Evolutionary conservation across 805 yeast species (phyloP).

Genomic region (Kazachstania martiniae): DNA sequence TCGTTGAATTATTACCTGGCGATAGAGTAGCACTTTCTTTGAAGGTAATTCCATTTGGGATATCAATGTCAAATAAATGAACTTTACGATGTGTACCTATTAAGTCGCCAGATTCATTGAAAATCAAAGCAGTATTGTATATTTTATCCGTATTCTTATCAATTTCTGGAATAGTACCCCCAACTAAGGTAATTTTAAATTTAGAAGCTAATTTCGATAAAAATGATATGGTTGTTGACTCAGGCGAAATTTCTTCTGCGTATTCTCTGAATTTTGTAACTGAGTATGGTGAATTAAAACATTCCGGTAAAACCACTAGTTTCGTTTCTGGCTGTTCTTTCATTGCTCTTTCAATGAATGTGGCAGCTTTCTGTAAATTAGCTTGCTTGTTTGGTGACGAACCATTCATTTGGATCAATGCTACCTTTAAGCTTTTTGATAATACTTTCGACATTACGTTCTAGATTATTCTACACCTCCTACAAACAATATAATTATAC

Average conservation of each 20-base stretch:
- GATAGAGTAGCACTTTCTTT: slow-evolving; percentile 67
- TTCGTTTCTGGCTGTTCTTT: slow-evolving; percentile 48
- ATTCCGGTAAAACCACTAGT: slow-evolving; percentile 82
- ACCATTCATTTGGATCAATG: slow-evolving; percentile 78
- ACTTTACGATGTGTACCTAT: slow-evolving; percentile 86
- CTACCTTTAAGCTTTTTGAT: slow-evolving; percentile 55
- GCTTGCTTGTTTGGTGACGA: slow-evolving; percentile 56
- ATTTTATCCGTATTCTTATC: slow-evolving; percentile 43
- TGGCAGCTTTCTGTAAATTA: slow-evolving; percentile 60
- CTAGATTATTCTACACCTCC: background rate
- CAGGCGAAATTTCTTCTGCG: slow-evolving; percentile 76
- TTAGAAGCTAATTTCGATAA: slow-evolving; percentile 58
- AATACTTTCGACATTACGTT: slow-evolving; percentile 8
- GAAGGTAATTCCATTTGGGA: slow-evolving; percentile 84
- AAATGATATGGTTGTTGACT: slow-evolving; percentile 39
- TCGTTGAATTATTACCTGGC: slow-evolving; percentile 77
- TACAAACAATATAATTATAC: too few relatives aligned
- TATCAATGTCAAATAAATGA: slow-evolving; percentile 85
- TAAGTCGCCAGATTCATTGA: slow-evolving; percentile 58
- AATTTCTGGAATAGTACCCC: slow-evolving; percentile 88
- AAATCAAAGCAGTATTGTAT: slow-evolving; percentile 68
- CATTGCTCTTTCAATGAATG: slow-evolving; percentile 54
- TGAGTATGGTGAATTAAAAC: slow-evolving; percentile 92
- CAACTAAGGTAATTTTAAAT: slow-evolving; percentile 55
- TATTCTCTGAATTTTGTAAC: slow-evolving; percentile 78